Evolutionary conservation across 2,329 filamentous ascomycete genomes (phyloP).

Genomic region (Venturia oleaginea): DNA sequence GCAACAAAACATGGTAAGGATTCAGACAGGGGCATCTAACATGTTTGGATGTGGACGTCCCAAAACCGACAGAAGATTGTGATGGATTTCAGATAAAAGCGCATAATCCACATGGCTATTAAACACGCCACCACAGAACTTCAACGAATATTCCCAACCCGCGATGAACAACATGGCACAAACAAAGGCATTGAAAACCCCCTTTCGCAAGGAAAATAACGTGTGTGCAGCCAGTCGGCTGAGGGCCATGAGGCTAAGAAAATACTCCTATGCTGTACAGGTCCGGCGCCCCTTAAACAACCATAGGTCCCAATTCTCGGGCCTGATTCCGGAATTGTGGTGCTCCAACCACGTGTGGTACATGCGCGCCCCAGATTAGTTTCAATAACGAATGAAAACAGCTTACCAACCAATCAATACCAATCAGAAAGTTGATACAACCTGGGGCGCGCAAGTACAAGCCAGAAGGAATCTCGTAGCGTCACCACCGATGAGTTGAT

Average conservation of each 20-base stretch:
- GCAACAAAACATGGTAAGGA: too few species aligned
- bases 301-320: not conserved
- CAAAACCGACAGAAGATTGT: not conserved
- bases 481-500: not conserved
- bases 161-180: not conserved
- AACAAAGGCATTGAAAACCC: not conserved
- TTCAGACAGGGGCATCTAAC: not conserved
- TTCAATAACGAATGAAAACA: too few species aligned
- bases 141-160: not conserved
- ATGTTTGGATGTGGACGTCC: too few species aligned
- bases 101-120: not conserved
- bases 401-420: too few species aligned
- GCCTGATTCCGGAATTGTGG: not conserved
- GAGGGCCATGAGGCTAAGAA: not conserved
- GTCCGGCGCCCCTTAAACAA: not conserved
- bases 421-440: too few species aligned
- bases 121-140: not conserved
- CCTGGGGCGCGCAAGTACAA: not conserved
- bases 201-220: not conserved
- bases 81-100: not conserved
- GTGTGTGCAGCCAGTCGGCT: not conserved
- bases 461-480: not conserved
- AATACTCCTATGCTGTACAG: not conserved
- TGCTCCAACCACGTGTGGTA: not conserved
- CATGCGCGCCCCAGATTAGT: too few species aligned